Base-by-base conservation (phyloP, 768 basidiomycete genomes). In the Myochromella boudieri region DNA sequence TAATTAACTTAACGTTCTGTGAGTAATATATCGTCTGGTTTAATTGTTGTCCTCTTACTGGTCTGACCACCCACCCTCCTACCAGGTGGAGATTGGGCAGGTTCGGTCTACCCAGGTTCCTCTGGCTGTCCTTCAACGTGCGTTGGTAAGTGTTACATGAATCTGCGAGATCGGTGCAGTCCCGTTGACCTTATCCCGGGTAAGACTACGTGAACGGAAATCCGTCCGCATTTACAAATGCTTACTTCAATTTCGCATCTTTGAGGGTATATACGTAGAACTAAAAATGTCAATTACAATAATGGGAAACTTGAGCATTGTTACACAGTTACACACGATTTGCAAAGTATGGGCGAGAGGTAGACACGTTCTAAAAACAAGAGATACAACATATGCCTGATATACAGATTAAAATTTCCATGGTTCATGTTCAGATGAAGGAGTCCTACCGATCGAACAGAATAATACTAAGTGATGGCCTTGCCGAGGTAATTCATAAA, bases 221-320 rank as follows among this genome's bases (percentile, higher is more conserved):
- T 58, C 84, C 86, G 1, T 53, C 55, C 6, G 77, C 76, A 10
- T 87, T 87, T 63, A 37, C 56, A 3, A 62, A 81, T 28, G 85
- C 86, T 0, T 87, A 76, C 68, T 87, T 84, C 69, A 76, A 84
- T 32, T 71, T 88, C 60, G 74, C 74, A 28, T 72, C 72, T 3
- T 59, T 87, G 32, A 71, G 69, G 24, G 60, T 72, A 0, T 72
- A 69, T 42, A 46, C 33, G n/a, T n/a, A n/a, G n/a, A n/a, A n/a
- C n/a, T n/a, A n/a, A n/a, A n/a, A n/a, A n/a, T n/a, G n/a, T n/a
- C n/a, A n/a, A n/a, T n/a, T n/a, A n/a, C n/a, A n/a, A n/a, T n/a
- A n/a, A n/a, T n/a, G n/a, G n/a, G n/a, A n/a, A n/a, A n/a, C n/a
- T n/a, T n/a, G n/a, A n/a, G n/a, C n/a, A n/a, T n/a, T n/a, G n/a